Conservation (phyloP, 2,329 filamentous ascomycete species). For the Monosporascus sp. region DNA sequence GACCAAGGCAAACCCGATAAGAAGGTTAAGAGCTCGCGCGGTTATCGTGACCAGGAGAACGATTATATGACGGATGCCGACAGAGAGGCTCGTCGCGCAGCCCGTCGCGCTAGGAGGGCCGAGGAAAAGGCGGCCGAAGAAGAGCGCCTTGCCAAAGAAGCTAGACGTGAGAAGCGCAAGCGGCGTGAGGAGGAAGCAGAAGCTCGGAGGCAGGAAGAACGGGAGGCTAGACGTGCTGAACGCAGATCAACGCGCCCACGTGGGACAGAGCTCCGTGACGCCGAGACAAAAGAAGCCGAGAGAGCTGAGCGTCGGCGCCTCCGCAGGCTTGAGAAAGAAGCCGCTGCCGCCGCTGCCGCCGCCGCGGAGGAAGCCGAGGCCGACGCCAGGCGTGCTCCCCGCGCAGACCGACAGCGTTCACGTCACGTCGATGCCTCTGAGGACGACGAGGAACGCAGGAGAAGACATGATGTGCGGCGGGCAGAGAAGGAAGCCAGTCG, state of each 20-base stretch:
- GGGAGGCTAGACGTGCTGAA: slow-evolving; percentile 53
- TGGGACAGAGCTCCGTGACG: slow-evolving; percentile 46
- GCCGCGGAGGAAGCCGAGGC: slow-evolving; percentile 39
- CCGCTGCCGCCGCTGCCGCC: slow-evolving; percentile 35
- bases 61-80: slow-evolving; percentile 50
- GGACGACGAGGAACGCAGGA: slow-evolving; percentile 50
- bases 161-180: slow-evolving; percentile 49
- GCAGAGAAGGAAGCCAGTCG: slow-evolving; percentile 35
- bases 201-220: slow-evolving; percentile 49
- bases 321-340: slow-evolving; percentile 35
- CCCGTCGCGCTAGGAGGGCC: slow-evolving; percentile 54
- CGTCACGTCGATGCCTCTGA: slow-evolving; percentile 38
- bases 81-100: slow-evolving; percentile 56
- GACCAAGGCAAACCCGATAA: slow-evolving; percentile 40
- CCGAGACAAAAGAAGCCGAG: slow-evolving; percentile 32
- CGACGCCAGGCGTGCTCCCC: slow-evolving; percentile 40
- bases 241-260: slow-evolving; percentile 42
- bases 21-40: slow-evolving; percentile 26
- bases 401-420: slow-evolving; percentile 44
- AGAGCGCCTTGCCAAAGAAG: slow-evolving; percentile 49
- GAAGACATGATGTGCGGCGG: slow-evolving; percentile 48
- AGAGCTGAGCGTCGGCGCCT: slow-evolving; percentile 35
- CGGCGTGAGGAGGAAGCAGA: slow-evolving; percentile 53
- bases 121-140: slow-evolving; percentile 51
- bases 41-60: slow-evolving; percentile 43